Percentiles rank a stretch among this genome's conserved stretches.
phyloP scores from a whole-genome alignment of 257 asterid species.

The Nicotiana undulata region DNA sequence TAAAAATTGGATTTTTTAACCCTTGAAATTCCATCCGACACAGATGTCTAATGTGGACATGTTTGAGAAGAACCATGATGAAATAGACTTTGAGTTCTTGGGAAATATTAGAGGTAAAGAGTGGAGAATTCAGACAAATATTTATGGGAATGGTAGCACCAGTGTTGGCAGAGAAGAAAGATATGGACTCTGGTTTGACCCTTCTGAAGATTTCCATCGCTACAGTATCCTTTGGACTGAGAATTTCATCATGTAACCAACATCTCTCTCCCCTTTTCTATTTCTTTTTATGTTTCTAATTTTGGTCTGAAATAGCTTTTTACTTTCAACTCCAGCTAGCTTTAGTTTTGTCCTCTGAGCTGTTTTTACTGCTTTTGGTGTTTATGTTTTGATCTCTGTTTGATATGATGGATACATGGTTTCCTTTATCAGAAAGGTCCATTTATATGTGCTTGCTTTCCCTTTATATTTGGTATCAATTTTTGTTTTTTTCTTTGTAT shows the following conservation, averaged over 20 bases:
- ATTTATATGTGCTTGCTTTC: neutral
- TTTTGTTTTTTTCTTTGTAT: neutral
- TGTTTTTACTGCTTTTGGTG: constrained; percentile 13
- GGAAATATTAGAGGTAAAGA: constrained; percentile 78
- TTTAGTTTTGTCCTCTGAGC: neutral
- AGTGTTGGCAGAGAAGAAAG: constrained; percentile 73
- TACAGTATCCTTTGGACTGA: constrained; percentile 70
- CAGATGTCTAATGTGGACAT: constrained; percentile 84
- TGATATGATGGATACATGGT: neutral
- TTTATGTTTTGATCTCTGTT: neutral
- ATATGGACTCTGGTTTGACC: constrained; percentile 87
- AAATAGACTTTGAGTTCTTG: constrained; percentile 82
- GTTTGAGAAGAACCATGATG: constrained; percentile 79
- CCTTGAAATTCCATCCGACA: no score
- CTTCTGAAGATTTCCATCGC: constrained; percentile 75
- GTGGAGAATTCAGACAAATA: constrained; percentile 83
- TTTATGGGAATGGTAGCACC: constrained; percentile 91
- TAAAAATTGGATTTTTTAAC: neutral
- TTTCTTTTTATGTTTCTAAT: neutral
- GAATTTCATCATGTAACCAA: constrained; percentile 51
- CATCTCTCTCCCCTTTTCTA: neutral
- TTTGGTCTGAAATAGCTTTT: constrained; percentile 10
- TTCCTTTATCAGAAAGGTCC: neutral
- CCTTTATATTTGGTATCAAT: neutral
- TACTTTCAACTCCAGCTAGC: constrained; percentile 7